These are phyloP conservation scores for Pichia manshurica DNA, from an alignment of 805 yeast species.

Conservation along the genomic window DNA sequence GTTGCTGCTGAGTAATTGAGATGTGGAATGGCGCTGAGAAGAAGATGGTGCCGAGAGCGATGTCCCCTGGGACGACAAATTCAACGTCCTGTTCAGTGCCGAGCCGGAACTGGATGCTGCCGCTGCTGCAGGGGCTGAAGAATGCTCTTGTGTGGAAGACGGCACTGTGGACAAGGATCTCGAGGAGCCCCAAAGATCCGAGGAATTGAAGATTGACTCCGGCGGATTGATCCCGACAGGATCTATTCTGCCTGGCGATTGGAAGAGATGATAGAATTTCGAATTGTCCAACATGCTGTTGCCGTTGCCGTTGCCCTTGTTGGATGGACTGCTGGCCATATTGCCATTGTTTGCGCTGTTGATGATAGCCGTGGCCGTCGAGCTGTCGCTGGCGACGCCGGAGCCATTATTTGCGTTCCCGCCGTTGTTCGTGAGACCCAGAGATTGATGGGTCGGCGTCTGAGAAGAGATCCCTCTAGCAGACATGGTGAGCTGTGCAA, in stretches of 20 bases:
- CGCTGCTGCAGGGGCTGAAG: background rate
- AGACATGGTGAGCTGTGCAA: background rate
- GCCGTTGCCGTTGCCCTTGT: background rate
- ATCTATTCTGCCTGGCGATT: background rate
- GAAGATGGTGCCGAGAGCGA: conserved; percentile 6
- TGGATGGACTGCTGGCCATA: background rate
- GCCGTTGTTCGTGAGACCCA: background rate
- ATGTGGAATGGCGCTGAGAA: conserved; percentile 4
- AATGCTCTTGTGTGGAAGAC: too few species aligned
- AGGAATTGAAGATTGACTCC: too few species aligned
- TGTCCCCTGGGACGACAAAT: background rate
- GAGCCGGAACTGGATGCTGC: background rate
- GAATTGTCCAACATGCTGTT: background rate
- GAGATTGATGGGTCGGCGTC: background rate
- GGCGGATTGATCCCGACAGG: too few species aligned
- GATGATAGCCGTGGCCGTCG: background rate
- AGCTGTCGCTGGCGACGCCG: background rate
- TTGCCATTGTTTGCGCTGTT: background rate
- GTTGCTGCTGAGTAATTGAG: background rate
- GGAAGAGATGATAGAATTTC: background rate
- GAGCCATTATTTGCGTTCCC: background rate
- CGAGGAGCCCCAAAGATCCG: too few species aligned
- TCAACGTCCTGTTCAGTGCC: too few species aligned
- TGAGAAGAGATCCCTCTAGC: conserved; percentile 1
- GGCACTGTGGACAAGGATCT: too few species aligned